Base-by-base conservation (phyloP, 164 flowering plant species). In the Dillenia suffruticosa region DNA sequence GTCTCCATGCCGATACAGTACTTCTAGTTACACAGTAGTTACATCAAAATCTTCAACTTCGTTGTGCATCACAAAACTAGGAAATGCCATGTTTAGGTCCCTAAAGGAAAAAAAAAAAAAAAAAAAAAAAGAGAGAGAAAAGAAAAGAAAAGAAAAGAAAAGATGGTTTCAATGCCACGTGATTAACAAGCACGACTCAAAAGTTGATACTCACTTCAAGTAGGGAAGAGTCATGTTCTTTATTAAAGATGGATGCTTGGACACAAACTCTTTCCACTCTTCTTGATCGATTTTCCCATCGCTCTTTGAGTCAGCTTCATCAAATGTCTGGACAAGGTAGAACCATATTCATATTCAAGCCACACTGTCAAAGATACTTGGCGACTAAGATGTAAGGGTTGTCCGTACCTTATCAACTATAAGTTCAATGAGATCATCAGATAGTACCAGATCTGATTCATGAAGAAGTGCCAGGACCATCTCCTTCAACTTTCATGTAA, bases 1-100 rank as follows among this genome's bases (percentile, higher is more conserved):
- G 0, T 51, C 3, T 2, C 13, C 54, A 12, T 12, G 3, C 54
- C 13, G 13, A 15, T 9, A 15, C 3, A 9, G 54, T 15, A 12
- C 3, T n/a, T 3, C 0, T 3, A 14, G 3, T 7, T 14, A 9
- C 32, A 19, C 22, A 19, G 22, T 19, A 19, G 22, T 19, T 19
- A 14, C 44, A 10, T 54, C 1, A 10, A 26, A 10, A 48, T 88
- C 91, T 59, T 85, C 93, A 17, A 79, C 81, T 75, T 88, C 94
- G 1, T 90, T 63, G 51, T 63, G 76, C 49, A 87, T 12, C 63
- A 81, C 83, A 72, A 93, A 93, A 75, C 98, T 93, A 1, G 98
- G 98, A 71, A 93, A 93, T 32, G 97, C 85, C 10, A 81, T 16
- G 10, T 90, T 84, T 69, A 90, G 83, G 64, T 88, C 96, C 91